Conservation (phyloP, 2,329 filamentous ascomycete genomes). For the Fusarium robinianum region DNA sequence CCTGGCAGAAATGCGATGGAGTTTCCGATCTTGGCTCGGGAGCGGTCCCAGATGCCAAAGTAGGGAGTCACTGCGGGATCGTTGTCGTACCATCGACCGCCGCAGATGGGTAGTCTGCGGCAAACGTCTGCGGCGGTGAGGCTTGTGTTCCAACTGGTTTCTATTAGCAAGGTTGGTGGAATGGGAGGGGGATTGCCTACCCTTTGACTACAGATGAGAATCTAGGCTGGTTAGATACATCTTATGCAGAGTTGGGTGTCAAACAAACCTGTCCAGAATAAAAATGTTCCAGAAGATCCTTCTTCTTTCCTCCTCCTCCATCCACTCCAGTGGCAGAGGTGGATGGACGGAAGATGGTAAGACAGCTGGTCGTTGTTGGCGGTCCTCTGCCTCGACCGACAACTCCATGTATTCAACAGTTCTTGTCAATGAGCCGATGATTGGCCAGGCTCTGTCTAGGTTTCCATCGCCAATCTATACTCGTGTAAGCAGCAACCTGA, state of each 20-base stretch:
- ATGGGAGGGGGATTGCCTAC: conserved; percentile 3
- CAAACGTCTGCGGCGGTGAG: conserved; percentile 41
- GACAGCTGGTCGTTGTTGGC: conserved; percentile 7
- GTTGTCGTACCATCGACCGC: conserved; percentile 46
- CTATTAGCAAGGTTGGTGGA: not conserved
- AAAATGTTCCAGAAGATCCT: conserved; percentile 43
- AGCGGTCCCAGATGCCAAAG: conserved; percentile 52
- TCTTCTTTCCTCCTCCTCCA: conserved; percentile 40
- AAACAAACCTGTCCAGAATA: conserved; percentile 36
- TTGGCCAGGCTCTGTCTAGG: conserved; percentile 35
- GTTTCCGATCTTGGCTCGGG: conserved; percentile 45
- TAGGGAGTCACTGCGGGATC: conserved; percentile 47
- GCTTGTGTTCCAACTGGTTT: conserved; percentile 43
- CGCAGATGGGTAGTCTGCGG: conserved; percentile 43
- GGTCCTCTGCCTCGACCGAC: conserved; percentile 32
- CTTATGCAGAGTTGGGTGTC: too few species aligned
- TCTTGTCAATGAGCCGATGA: conserved; percentile 39
- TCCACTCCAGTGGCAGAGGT: conserved; percentile 36
- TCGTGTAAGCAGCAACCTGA: too few species aligned
- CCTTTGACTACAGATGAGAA: conserved; percentile 34
- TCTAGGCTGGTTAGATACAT: conserved; percentile 5
- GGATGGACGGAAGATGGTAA: conserved; percentile 7
- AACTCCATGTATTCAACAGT: conserved; percentile 40
- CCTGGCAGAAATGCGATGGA: conserved; percentile 45
- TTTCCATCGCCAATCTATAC: conserved; percentile 38